Conservation (phyloP, 768 basidiomycete genomes). For the Kwoniella sp. region DNA sequence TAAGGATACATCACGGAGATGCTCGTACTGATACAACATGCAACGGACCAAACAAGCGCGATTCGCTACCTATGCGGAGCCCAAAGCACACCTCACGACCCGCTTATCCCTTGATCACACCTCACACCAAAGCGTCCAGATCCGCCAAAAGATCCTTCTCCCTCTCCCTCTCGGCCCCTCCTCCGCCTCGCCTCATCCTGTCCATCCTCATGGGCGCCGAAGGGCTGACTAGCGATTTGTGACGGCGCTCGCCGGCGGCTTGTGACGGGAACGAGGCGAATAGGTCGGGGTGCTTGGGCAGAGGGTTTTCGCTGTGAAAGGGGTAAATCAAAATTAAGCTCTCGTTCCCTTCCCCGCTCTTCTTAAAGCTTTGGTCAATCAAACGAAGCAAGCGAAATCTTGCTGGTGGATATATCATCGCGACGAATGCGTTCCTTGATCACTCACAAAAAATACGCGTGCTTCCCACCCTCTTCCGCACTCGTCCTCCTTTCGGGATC, state of each 20-base stretch:
- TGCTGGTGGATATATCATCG: background rate
- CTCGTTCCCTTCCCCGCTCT: too few species aligned
- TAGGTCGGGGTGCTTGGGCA: slow-evolving; percentile 93
- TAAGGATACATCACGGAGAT: too few species aligned
- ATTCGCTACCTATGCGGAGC: too few species aligned
- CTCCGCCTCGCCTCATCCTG: slow-evolving; percentile 13
- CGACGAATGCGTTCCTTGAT: too few species aligned
- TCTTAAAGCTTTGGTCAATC: too few species aligned
- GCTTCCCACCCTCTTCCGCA: slow-evolving; percentile 85
- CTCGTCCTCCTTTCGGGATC: slow-evolving; percentile 83
- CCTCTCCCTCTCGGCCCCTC: background rate
- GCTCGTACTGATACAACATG: too few species aligned
- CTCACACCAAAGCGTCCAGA: slow-evolving; percentile 40
- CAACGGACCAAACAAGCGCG: too few species aligned
- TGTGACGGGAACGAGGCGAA: slow-evolving; percentile 95
- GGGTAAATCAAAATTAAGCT: too few species aligned
- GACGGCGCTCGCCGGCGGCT: slow-evolving; percentile 87
- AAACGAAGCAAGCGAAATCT: background rate
- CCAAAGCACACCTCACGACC: too few species aligned
- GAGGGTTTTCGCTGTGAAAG: slow-evolving; percentile 75
- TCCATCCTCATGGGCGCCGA: slow-evolving; percentile 39
- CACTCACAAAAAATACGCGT: slow-evolving; percentile 82
- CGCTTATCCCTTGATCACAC: background rate
- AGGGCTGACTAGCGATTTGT: slow-evolving; percentile 41
- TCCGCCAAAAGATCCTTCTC: slow-evolving; percentile 32